Percentiles rank a stretch among this genome's conserved stretches.
Conservation (phyloP, 768 basidiomycete genomes). For the Tylopilus felleus region DNA sequence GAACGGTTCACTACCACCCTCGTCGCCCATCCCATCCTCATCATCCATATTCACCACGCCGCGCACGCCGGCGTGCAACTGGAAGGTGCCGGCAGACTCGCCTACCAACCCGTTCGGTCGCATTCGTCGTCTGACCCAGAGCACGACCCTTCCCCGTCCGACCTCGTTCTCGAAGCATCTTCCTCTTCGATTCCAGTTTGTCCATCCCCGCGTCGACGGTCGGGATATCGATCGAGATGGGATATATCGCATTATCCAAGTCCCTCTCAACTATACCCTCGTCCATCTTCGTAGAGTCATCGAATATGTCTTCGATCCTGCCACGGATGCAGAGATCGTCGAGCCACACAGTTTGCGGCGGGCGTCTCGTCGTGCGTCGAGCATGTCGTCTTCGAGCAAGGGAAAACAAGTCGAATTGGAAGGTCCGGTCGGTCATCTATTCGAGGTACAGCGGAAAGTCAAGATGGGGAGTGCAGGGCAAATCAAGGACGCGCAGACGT, state of each 20-base stretch:
- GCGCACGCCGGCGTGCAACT: constrained; percentile 41
- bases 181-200: constrained; percentile 60
- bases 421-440: constrained; percentile 44
- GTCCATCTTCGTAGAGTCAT: constrained; percentile 61
- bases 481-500: constrained; percentile 48
- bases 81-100: constrained; percentile 54
- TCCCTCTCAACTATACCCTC: constrained; percentile 69
- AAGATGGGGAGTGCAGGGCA: constrained; percentile 47
- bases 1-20: constrained; percentile 22
- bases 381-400: constrained; percentile 12
- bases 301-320: constrained; percentile 50
- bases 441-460: constrained; percentile 55
- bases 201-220: constrained; percentile 33
- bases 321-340: constrained; percentile 23
- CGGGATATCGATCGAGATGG: constrained; percentile 39
- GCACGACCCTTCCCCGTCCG: constrained; percentile 38
- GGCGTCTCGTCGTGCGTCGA: constrained; percentile 26
- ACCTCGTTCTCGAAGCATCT: constrained; percentile 59
- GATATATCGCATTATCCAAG: constrained; percentile 62
- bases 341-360: constrained; percentile 19
- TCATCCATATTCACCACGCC: constrained; percentile 29
- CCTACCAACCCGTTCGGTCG: constrained; percentile 70
- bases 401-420: constrained; percentile 17
- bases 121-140: constrained; percentile 40
- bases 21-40: constrained; percentile 28